These are phyloP conservation scores for Solanum clarkiae DNA, from an alignment of 257 asterid species.

Conservation along the genomic window DNA sequence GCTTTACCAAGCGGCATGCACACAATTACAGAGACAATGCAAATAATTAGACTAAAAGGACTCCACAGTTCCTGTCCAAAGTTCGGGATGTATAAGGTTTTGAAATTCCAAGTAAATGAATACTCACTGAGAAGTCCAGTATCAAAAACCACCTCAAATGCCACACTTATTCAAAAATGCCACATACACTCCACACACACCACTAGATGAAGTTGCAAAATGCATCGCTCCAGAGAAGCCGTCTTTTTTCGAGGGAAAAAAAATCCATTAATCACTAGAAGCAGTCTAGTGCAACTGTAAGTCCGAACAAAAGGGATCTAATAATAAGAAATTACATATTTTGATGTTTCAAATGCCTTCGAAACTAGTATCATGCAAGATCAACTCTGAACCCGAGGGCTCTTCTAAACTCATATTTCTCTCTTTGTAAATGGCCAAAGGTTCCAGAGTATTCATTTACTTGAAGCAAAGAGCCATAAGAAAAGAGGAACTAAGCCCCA, in stretches of 20 bases:
- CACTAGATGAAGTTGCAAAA: neutral
- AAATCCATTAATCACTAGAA: neutral
- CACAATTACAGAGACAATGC: neutral
- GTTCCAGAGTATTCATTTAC: too few species aligned
- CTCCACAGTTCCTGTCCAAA: neutral
- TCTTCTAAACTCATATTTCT: neutral
- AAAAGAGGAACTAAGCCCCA: neutral
- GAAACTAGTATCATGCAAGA: neutral
- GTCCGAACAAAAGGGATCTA: neutral
- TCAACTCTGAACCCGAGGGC: neutral
- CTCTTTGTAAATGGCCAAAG: neutral
- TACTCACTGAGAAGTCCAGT: neutral
- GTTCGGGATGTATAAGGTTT: neutral
- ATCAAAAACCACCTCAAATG: neutral
- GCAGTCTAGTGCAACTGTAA: neutral
- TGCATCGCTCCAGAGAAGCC: neutral
- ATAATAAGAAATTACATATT: neutral
- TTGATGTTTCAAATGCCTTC: neutral
- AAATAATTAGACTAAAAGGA: neutral
- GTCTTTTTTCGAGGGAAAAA: too few species aligned
- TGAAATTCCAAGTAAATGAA: neutral
- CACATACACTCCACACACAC: neutral
- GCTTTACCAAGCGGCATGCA: neutral
- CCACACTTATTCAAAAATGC: neutral
- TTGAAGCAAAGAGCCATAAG: neutral